These are phyloP conservation scores for Sphagnum contortum DNA, from an alignment of 225 moss, liverwort and hornwort genomes.

Conservation along the genomic window DNA sequence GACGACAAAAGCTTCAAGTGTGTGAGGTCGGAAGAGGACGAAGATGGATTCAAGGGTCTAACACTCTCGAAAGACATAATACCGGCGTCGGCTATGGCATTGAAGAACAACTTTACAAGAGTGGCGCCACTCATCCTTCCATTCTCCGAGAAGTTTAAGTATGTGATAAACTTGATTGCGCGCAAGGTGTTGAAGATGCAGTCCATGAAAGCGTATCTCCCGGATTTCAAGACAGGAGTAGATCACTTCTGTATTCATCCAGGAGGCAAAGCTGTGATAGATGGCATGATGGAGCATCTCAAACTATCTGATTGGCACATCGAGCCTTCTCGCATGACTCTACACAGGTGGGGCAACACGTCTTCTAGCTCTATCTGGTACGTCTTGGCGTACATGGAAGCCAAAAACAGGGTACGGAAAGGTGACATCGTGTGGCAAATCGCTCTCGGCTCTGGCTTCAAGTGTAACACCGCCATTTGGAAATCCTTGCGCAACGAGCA, in stretches of 20 bases:
- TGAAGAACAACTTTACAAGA: conserved; percentile 27
- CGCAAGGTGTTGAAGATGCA: conserved; percentile 12
- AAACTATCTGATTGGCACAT: conserved; percentile 21
- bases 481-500: conserved; percentile 15
- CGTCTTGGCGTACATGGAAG: conserved; percentile 38
- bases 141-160: conserved; percentile 24
- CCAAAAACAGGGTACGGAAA: conserved; percentile 18
- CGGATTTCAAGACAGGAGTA: conserved; percentile 21
- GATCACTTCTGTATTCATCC: conserved; percentile 43
- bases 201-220: conserved; percentile 15
- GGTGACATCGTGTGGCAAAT: conserved; percentile 34
- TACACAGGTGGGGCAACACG: conserved; percentile 37
- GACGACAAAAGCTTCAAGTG: conserved; percentile 17
- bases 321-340: conserved; percentile 27
- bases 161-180: conserved; percentile 8
- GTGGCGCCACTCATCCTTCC: conserved; percentile 31
- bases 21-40: conserved; percentile 10
- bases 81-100: conserved; percentile 9
- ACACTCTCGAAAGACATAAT: conserved; percentile 29
- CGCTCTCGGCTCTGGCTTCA: conserved; percentile 30
- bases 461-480: conserved; percentile 43
- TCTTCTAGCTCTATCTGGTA: conserved; percentile 33
- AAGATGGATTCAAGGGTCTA: conserved; percentile 6
- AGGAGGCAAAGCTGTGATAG: conserved; percentile 36
- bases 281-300: conserved; percentile 28